These are phyloP conservation scores for Diaporthe nobilis DNA, from an alignment of 2,329 filamentous ascomycete species.

Conservation along the genomic window DNA sequence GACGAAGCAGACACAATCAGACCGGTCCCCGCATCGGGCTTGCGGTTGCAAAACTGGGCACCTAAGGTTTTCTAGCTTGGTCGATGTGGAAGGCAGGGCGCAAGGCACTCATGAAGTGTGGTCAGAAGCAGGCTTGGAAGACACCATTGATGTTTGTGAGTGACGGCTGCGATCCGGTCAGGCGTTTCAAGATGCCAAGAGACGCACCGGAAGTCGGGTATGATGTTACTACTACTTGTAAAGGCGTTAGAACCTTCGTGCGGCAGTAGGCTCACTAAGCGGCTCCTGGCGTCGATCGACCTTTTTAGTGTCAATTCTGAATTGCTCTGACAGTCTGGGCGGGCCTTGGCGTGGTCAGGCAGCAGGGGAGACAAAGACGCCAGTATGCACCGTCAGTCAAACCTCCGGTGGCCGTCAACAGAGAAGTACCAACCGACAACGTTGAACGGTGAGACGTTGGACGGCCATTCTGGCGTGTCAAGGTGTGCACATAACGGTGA, in stretches of 20 bases:
- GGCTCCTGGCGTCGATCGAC: neutral
- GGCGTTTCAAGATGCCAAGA: neutral
- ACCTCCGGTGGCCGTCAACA: no score
- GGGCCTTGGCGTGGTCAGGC: neutral
- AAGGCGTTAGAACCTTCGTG: no score
- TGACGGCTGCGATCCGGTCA: neutral
- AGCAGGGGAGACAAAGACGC: neutral
- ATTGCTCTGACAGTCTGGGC: constrained; percentile 7
- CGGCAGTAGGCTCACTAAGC: neutral
- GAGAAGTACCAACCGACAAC: neutral
- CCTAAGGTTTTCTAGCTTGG: neutral
- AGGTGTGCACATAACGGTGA: neutral
- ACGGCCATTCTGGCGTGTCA: neutral
- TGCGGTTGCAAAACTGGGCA: neutral
- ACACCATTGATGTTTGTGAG: neutral
- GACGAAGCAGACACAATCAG: neutral
- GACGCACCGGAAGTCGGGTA: neutral
- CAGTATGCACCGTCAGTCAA: neutral
- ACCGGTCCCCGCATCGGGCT: no score
- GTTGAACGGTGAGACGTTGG: neutral
- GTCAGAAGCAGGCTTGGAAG: neutral
- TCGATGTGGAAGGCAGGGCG: neutral
- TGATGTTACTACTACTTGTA: neutral
- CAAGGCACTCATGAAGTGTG: neutral
- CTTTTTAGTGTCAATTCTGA: constrained; percentile 12